Percentiles rank a stretch among this genome's conserved stretches.
These are phyloP conservation scores for Candida dajiaensis DNA, from an alignment of 805 yeast species.

Conservation along the genomic window DNA sequence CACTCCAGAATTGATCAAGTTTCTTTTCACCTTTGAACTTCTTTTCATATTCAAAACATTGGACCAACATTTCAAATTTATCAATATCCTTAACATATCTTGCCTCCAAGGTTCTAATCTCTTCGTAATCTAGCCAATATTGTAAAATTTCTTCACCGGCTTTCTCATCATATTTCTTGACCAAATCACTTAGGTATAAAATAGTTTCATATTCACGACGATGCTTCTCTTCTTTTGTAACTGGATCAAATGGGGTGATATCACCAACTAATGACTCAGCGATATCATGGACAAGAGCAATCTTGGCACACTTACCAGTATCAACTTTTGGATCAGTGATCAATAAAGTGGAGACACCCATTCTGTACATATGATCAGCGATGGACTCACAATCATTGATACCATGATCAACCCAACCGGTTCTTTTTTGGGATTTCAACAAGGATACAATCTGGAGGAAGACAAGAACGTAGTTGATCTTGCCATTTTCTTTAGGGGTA, in stretches of 20 bases:
- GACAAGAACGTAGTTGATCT: conserved; percentile 45
- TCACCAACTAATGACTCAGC: conserved; percentile 95
- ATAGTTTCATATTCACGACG: conserved; percentile 74
- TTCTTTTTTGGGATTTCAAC: conserved; percentile 74
- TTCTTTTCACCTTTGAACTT: conserved; percentile 48
- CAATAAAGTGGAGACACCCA: conserved; percentile 77
- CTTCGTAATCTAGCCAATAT: conserved; percentile 87
- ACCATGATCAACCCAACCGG: conserved; percentile 86
- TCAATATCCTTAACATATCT: conserved; percentile 90
- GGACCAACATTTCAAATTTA: conserved; percentile 79
- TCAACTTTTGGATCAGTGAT: conserved; percentile 48
- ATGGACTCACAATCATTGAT: conserved; percentile 50
- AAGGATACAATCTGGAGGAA: conserved; percentile 62
- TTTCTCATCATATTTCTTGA: conserved; percentile 54
- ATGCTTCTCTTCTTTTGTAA: conserved; percentile 77
- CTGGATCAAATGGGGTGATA: conserved; percentile 75
- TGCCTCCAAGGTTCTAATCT: conserved; percentile 76
- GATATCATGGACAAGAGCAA: conserved; percentile 87
- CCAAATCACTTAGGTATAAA: conserved; percentile 51
- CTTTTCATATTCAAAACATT: conserved; percentile 81
- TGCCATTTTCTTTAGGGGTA: conserved; percentile 12
- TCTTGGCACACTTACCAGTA: conserved; percentile 67
- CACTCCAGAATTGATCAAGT: conserved; percentile 63
- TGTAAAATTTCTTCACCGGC: conserved; percentile 63
- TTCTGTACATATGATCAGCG: conserved; percentile 94